A percentile compares a stretch with the other conserved stretches of the same genome.
Conservation (phyloP, 1,284 basidiomycete genomes). For the Exobasidium rhododendri region DNA sequence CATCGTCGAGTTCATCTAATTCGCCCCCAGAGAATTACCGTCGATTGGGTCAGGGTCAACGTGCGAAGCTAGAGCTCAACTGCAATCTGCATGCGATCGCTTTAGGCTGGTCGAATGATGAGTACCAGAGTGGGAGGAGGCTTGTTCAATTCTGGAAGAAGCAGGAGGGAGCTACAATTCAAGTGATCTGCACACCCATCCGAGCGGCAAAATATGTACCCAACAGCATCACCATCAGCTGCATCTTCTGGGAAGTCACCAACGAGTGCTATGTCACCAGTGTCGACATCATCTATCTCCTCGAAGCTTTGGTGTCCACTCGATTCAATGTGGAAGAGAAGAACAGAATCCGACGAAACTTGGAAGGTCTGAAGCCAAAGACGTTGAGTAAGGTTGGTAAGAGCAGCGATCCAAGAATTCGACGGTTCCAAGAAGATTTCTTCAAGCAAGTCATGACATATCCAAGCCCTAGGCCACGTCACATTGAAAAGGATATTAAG, state of each 20-base stretch:
- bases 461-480: constrained; percentile 85
- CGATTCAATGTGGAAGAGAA: constrained; percentile 91
- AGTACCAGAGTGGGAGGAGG: constrained; percentile 59
- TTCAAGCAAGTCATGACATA: constrained; percentile 95
- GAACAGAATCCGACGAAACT: constrained; percentile 87
- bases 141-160: constrained; percentile 61
- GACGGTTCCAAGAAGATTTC: constrained; percentile 69
- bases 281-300: constrained; percentile 87
- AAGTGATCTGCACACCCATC: constrained; percentile 59
- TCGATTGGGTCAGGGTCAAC: constrained; percentile 8
- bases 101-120: constrained; percentile 60
- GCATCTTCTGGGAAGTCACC: constrained; percentile 79
- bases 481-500: constrained; percentile 97
- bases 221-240: constrained; percentile 65
- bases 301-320: constrained; percentile 79
- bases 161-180: constrained; percentile 59
- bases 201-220: constrained; percentile 55
- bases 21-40: background rate
- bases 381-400: constrained; percentile 83
- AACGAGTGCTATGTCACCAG: constrained; percentile 81
- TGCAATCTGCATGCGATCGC: constrained; percentile 60
- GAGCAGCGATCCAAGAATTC: background rate
- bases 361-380: constrained; percentile 84
- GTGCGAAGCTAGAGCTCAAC: constrained; percentile 51
- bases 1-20: background rate